Base-by-base conservation (phyloP, 106 monocot genomes). In the Dioscorea alata region DNA sequence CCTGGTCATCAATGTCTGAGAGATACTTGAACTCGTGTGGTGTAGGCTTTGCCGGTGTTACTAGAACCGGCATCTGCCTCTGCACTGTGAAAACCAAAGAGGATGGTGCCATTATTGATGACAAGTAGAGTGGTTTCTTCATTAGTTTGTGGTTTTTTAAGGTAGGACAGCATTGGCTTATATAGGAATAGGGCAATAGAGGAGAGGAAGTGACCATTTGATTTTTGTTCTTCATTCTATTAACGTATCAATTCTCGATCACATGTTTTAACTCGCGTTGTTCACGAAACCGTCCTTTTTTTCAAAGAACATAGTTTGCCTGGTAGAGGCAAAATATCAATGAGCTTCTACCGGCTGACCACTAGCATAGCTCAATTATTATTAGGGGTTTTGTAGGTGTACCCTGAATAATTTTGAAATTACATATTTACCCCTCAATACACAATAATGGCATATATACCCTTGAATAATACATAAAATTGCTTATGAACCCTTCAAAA, bases 1-100 rank as follows among this genome's bases (percentile, higher is more conserved):
- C 35, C 52, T 80, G 80, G 60, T 80, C 65, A 23, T 80, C 80
- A 50, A 75, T 64, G 75, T 80, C 75, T 23, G 80, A 80, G 33
- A 80, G 70, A 4, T 23, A 63, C 70, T 75, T 75, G 23, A 80
- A 21, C 64, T 75, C 75, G 7, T 51, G 53, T 6, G 80, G 80
- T 6, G 80, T 80, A 4, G 69, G 64, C 56, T 19, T 34, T 32
- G 80, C 74, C 12, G 80, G 80, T 2, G 49, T 31, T 8, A 80
- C 58, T 13, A 74, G 33, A 34, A 28, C 73, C 9, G 79, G 74
- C 21, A 24, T 42, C 34, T 23, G 49, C 23, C 75, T 50, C 0
- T 24, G 68, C 49, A 80, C 75, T 12, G 67, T 31, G 73, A 71
- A 64, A 21, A 19, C 8, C 13, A 13, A 4, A 0, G 64, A 16